These are phyloP conservation scores for Houttuynia cordata DNA, from an alignment of 164 flowering plant genomes.

Conservation along the genomic window DNA sequence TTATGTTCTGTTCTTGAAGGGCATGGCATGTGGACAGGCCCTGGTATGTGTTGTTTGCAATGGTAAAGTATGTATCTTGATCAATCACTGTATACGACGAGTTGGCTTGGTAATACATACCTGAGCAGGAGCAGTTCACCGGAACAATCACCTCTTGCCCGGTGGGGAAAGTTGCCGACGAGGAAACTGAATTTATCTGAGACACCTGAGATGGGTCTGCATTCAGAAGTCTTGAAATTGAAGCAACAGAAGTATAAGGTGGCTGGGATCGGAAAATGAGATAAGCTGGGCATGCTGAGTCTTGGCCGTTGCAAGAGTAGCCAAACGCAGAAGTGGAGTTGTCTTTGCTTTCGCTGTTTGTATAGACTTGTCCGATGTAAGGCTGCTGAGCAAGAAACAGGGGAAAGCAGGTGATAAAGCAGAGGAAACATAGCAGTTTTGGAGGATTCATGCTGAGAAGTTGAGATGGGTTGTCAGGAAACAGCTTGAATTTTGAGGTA, in stretches of 20 bases:
- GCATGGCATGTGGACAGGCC: conserved; percentile 73
- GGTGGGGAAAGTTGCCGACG: conserved; percentile 17
- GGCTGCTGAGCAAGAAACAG: conserved; percentile 28
- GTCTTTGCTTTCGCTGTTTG: conserved; percentile 28
- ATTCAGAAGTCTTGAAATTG: conserved; percentile 43
- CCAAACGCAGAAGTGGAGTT: conserved; percentile 25
- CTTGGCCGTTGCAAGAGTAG: conserved; percentile 29
- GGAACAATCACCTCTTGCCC: conserved; percentile 56
- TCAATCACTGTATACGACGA: conserved; percentile 24
- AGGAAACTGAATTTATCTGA: conserved; percentile 35
- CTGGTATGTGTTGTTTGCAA: conserved; percentile 52
- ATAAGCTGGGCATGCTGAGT: conserved; percentile 35
- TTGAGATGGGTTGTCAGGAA: not conserved
- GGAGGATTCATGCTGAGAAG: not conserved
- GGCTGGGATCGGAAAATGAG: conserved; percentile 47
- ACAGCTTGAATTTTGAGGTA: not conserved
- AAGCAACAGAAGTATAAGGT: conserved; percentile 32
- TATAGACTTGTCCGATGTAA: conserved; percentile 24
- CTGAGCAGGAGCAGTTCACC: conserved; percentile 64
- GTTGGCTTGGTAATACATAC: conserved; percentile 45
- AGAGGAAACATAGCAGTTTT: conserved; percentile 1
- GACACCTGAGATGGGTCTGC: conserved; percentile 39
- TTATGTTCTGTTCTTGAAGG: conserved; percentile 21
- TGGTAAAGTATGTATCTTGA: conserved; percentile 15
- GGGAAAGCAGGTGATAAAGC: not conserved